Conservation (phyloP, 129 eudicot genomes). For the Daucus carota region DNA sequence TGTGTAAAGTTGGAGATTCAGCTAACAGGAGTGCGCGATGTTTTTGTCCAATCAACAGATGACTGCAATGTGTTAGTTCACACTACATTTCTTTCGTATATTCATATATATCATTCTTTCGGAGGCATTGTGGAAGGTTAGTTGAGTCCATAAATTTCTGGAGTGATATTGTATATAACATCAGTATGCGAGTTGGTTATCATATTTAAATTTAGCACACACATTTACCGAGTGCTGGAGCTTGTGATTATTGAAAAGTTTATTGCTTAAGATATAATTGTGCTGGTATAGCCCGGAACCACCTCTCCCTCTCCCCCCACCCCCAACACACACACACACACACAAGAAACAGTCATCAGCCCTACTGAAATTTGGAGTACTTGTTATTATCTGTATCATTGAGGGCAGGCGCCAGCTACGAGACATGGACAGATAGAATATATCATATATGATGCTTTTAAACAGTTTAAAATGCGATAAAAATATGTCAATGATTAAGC, state of each 20-base stretch:
- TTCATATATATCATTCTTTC: constrained; percentile 27
- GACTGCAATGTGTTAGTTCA: constrained; percentile 16
- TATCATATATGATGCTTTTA: not conserved
- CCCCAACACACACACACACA: not conserved
- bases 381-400: not conserved
- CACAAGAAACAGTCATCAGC: not conserved
- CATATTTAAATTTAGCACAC: constrained; percentile 24
- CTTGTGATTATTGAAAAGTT: constrained; percentile 15
- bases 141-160: constrained; percentile 24
- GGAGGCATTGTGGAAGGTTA: constrained; percentile 30
- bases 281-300: constrained; percentile 8
- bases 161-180: constrained; percentile 45
- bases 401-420: not conserved
- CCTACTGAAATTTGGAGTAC: not conserved
- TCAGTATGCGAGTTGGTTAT: constrained; percentile 25
- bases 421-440: constrained; percentile 12
- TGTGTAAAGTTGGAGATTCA: constrained; percentile 20
- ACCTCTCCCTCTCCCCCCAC: not conserved
- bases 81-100: constrained; percentile 12
- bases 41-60: constrained; percentile 20
- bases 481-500: constrained; percentile 3
- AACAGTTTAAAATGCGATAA: not conserved
- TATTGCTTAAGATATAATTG: constrained; percentile 9
- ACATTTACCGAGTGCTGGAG: constrained; percentile 17
- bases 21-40: constrained; percentile 12